Evolutionary conservation across 2,329 filamentous ascomycete genomes (phyloP).

Genomic region (Verticillium dahliae): DNA sequence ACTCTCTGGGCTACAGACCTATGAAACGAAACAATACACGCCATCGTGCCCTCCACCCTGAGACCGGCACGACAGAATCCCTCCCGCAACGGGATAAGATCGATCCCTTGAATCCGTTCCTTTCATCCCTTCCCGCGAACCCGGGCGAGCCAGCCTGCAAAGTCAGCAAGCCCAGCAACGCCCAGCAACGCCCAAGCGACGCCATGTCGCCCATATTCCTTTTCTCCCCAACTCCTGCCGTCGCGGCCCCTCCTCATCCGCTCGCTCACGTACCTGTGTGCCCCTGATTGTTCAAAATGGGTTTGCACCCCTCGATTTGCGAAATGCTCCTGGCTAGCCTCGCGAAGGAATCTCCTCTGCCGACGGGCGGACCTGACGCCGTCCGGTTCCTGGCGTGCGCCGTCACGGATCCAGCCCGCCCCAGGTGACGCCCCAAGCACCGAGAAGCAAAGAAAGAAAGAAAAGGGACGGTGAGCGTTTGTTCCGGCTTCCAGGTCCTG

Average conservation of each 20-base stretch:
- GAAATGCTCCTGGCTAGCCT: neutral
- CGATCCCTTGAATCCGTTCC: neutral
- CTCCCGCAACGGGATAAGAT: neutral
- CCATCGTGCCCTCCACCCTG: neutral
- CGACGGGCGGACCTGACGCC: neutral
- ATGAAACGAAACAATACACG: conserved; percentile 6
- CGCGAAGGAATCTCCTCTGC: neutral
- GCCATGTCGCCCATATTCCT: neutral
- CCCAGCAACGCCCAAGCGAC: too few relatives aligned
- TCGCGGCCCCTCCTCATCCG: neutral
- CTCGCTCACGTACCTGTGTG: neutral
- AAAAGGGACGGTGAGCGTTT: neutral
- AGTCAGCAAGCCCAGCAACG: too few relatives aligned
- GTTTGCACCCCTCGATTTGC: neutral
- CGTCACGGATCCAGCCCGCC: neutral
- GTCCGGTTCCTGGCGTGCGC: neutral
- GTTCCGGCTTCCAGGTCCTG: neutral
- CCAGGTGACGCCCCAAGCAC: neutral
- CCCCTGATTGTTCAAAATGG: neutral
- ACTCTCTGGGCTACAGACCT: neutral
- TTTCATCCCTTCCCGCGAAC: neutral
- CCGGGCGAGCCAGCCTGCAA: too few relatives aligned
- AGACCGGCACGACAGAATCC: neutral
- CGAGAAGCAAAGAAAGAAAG: neutral
- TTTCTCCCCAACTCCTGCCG: neutral